phyloP scores from a whole-genome alignment of 192 early-diverging fungal genomes.

The Linnemannia elongata region DNA sequence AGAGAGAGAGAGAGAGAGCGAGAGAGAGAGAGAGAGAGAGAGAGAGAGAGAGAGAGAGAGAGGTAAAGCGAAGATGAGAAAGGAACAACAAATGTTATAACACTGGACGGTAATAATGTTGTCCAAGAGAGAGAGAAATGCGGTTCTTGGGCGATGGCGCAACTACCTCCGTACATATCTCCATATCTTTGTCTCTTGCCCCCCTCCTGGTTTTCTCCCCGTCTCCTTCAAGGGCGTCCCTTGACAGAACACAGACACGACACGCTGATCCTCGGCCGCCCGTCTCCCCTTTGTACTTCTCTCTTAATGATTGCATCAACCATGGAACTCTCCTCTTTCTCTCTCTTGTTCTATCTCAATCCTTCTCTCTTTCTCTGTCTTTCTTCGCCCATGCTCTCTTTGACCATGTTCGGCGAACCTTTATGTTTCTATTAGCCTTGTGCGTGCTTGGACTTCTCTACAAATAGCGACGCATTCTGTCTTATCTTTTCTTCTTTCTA shows the following conservation, averaged over 20 bases:
- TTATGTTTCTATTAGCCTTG: not conserved
- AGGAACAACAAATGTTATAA: too few relatives aligned
- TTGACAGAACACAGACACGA: not conserved
- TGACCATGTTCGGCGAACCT: not conserved
- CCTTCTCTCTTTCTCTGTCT: not conserved
- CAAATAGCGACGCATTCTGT: not conserved
- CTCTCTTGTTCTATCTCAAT: not conserved
- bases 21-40: too few relatives aligned
- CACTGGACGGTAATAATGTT: not conserved
- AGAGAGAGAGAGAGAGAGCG: too few relatives aligned
- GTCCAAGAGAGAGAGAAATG: not conserved
- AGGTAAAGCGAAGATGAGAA: not conserved
- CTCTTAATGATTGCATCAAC: not conserved
- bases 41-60: not conserved
- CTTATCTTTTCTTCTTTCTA: not conserved
- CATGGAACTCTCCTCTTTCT: not conserved
- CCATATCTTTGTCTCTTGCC: not conserved
- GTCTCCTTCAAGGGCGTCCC: not conserved
- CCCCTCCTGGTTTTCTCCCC: not conserved
- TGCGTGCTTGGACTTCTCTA: not conserved
- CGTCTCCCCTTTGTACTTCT: not conserved
- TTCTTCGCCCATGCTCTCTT: not conserved
- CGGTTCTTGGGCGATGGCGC: not conserved
- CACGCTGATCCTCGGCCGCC: not conserved
- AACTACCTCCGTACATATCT: slow-evolving; percentile 3